Evolutionary conservation across 2,329 filamentous ascomycete species (phyloP), one percentile per base, ranked within the genome.

Genomic region (Stagonosporopsis tanaceti): DNA sequence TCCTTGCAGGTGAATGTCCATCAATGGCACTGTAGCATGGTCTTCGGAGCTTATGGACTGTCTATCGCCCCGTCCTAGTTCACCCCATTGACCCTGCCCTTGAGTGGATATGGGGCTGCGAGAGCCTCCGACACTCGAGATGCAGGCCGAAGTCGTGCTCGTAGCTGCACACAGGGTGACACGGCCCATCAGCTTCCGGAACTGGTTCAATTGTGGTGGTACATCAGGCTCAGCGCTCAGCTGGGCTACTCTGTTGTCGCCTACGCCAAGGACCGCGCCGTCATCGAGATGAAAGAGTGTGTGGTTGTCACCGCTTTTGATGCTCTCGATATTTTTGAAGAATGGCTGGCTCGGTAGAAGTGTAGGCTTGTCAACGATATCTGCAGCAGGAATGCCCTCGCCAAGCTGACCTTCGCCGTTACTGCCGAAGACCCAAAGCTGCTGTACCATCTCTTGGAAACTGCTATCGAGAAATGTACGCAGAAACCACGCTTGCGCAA

Each of bases 221-320:
- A 12, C 35, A 17, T 45, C 41, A 39, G 25, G 9, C 5, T 34
- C 22, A 5, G 41, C 17, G 30, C 32, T 30, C 44, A 48, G 34
- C 38, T 83, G 78, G 6, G 78, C 77, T 64, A 82, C 78, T 7
- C 62, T 70, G 70, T 85, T 80, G 57, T 88, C 85, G 1, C 93
- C 93, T 42, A 87, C 84, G 68, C 85, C 87, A 68, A 86, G 90
- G 0, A 93, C 78, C 1, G 78, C 65, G 0, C 89, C 88, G 25
- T 80, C 72, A 4, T 79, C 70, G n/a, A 84, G 85, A 11, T 93
- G 79, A 9, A 96, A 73, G 4, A 97, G 78, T 0, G 92, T 96
- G 75, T 97, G 94, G 70, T 97, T 97, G 1, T 93, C 93, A 4
- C 94, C 94, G 7, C 91, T 82, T 41, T 72, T 77, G 25, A 89